These are phyloP conservation scores for Calonectria honghensis DNA, from an alignment of 2,329 filamentous ascomycete genomes.

Conservation along the genomic window DNA sequence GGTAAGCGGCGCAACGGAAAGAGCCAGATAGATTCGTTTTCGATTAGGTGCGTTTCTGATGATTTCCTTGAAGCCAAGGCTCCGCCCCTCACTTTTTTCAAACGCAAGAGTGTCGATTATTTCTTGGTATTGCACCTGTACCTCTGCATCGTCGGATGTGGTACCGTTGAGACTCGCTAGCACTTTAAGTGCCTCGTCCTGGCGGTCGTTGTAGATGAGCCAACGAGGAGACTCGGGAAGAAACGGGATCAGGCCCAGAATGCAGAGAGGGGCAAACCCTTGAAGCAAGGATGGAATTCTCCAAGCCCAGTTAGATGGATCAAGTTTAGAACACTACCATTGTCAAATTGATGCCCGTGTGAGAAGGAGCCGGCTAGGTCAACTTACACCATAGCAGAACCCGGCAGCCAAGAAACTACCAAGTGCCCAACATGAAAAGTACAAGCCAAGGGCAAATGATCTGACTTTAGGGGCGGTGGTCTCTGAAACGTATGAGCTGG, in stretches of 20 bases:
- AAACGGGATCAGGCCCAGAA: neutral
- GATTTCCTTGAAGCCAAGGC: neutral
- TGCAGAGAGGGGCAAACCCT: neutral
- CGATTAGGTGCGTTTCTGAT: neutral
- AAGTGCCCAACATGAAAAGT: neutral
- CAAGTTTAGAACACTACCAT: neutral
- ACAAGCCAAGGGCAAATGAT: neutral
- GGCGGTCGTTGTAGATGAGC: neutral
- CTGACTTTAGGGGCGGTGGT: neutral
- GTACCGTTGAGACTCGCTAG: neutral
- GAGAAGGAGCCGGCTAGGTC: neutral
- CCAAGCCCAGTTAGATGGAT: neutral
- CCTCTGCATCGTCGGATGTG: neutral
- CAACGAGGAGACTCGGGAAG: neutral
- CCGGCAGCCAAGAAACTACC: neutral
- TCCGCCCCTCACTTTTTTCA: neutral
- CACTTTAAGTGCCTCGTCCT: neutral
- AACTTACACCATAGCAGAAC: neutral
- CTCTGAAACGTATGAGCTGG: neutral
- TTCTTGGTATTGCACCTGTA: neutral
- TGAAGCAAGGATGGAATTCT: neutral
- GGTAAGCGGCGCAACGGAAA: constrained; percentile 58
- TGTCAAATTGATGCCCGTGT: neutral
- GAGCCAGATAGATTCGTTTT: neutral
- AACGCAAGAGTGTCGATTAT: neutral